phyloP scores from a whole-genome alignment of 257 asterid genomes.

The Salvia hispanica region DNA sequence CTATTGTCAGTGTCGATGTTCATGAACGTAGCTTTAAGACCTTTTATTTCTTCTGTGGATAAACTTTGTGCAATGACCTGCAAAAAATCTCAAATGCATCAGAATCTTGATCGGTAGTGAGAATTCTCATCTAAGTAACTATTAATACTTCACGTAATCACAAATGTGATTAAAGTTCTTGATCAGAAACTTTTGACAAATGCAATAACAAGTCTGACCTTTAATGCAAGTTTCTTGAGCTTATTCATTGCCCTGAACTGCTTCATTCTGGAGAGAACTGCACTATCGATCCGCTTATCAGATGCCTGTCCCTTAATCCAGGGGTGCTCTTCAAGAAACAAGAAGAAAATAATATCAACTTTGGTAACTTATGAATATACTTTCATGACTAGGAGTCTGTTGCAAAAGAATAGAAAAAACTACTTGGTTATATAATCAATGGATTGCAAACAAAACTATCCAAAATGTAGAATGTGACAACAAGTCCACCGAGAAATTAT shows the following conservation, averaged over 20 bases:
- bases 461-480: background rate
- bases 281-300: conserved; percentile 61
- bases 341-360: conserved; percentile 4
- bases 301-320: conserved; percentile 46
- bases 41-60: conserved; percentile 69
- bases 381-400: background rate
- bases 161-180: background rate
- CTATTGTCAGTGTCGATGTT: conserved; percentile 73
- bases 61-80: conserved; percentile 73
- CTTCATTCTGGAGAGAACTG: conserved; percentile 83
- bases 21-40: conserved; percentile 61
- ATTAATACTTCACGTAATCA: background rate
- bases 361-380: conserved; percentile 15
- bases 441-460: background rate
- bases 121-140: background rate
- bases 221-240: conserved; percentile 76
- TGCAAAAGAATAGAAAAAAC: conserved; percentile 8
- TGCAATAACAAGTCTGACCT: conserved; percentile 44
- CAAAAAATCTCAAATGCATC: conserved; percentile 22
- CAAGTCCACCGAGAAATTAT: background rate
- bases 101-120: conserved; percentile 5
- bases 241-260: conserved; percentile 86
- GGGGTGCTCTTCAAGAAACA: conserved; percentile 57
- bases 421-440: background rate
- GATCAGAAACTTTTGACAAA: background rate